Evolutionary conservation across 2,329 filamentous ascomycete genomes (phyloP).

Genomic region (Calonectria honghensis): DNA sequence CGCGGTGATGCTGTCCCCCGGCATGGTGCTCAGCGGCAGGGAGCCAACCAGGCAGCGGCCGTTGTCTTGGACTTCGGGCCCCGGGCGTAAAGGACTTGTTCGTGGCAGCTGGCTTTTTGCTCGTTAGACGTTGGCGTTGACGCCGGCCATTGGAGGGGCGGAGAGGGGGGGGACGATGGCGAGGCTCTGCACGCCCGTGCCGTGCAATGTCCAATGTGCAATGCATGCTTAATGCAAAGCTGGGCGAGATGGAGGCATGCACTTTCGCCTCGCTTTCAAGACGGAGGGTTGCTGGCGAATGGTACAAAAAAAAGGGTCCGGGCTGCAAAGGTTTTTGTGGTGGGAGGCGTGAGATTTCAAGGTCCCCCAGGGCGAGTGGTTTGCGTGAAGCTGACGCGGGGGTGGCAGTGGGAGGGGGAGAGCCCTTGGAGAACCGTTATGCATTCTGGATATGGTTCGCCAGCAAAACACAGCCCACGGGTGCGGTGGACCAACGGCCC

Average conservation of each 20-base stretch:
- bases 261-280: constrained; percentile 53
- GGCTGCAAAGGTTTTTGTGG: background rate
- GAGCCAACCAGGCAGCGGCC: background rate
- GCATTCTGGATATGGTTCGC: constrained; percentile 34
- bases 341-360: constrained; percentile 44
- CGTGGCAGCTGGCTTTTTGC: background rate
- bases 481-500: background rate
- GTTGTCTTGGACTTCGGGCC: constrained; percentile 14
- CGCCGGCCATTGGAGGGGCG: constrained; percentile 13
- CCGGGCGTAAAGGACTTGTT: constrained; percentile 2
- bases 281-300: constrained; percentile 39
- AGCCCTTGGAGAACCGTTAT: constrained; percentile 34
- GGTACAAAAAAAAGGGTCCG: constrained; percentile 15
- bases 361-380: constrained; percentile 47
- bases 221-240: constrained; percentile 39
- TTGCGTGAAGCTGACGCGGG: constrained; percentile 51
- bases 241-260: constrained; percentile 45
- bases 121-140: background rate
- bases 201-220: constrained; percentile 23
- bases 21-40: constrained; percentile 11
- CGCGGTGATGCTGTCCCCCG: constrained; percentile 18
- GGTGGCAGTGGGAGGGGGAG: constrained; percentile 13
- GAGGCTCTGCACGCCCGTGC: constrained; percentile 51
- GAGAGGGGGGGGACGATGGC: constrained; percentile 1
- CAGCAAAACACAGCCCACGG: background rate